Evolutionary conservation across 306 rosid species (phyloP), one percentile per base, ranked within the genome.

Genomic region (Glycine latifolia): DNA sequence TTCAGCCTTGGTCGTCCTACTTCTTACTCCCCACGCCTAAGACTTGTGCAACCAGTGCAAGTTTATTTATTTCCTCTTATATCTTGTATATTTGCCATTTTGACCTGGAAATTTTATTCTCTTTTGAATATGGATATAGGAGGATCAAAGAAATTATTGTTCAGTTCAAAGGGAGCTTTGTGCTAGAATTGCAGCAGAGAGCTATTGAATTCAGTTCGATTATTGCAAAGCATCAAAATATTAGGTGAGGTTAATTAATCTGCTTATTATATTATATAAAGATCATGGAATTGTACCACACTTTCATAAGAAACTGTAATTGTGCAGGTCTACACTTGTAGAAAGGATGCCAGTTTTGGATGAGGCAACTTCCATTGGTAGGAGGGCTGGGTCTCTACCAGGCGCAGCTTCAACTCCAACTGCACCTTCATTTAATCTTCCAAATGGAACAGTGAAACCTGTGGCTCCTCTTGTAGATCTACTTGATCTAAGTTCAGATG

Each of bases 161-260:
- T 74, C 98, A 92, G 80, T 85, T 89, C 90, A 89, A 87, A 89
- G 98, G 98, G 80, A 93, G 87, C 87, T 93, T 95, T 75, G 89
- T 89, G 85, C 97, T 95, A 82, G 98, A 95, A 86, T 89, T 93
- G 94, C 99, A 95, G 97, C 99, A 95, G 87, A 93, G 99, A 89
- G 92, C 98, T 86, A 89, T 89, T 8, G 99, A 95, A 80, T 90
- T 95, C 87, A 90, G 92, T 83, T 87, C 93, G 35, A 75, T 95
- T 72, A 86, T 93, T 78, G 82, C 85, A 44, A 92, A 90, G 86
- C 97, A 95, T 88, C 94, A 87, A 71, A 90, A 89, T 86, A 95
- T 95, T 77, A 91, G 97, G 99, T 93, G 83, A 76, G 71, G 48
- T 82, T 58, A 44, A 50, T 26, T 74, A 68, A 67, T 76, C 26